Evolutionary conservation across 2,329 filamentous ascomycete genomes (phyloP).

Genomic region (Fusarium pseudocircinatum): DNA sequence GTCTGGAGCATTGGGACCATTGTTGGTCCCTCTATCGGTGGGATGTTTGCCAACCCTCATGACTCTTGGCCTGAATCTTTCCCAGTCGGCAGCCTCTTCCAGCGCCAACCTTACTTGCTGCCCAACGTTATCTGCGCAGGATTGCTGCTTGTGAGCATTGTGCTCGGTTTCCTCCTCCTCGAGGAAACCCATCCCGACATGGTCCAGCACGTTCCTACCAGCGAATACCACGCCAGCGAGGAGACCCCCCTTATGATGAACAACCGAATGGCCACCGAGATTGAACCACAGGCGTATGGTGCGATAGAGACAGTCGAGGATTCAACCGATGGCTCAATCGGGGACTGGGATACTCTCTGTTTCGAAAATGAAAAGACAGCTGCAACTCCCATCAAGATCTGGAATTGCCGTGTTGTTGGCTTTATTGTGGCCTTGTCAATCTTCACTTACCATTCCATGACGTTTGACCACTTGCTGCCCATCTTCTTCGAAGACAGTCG

Average conservation of each 20-base stretch:
- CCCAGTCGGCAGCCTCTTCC: constrained; percentile 74
- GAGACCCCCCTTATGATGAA: constrained; percentile 81
- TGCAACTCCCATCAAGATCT: constrained; percentile 53
- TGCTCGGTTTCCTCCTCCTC: constrained; percentile 82
- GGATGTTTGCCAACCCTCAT: constrained; percentile 82
- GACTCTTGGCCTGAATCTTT: constrained; percentile 78
- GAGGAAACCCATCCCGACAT: constrained; percentile 91
- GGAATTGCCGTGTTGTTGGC: constrained; percentile 72
- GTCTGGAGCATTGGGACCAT: constrained; percentile 94
- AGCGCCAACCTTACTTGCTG: constrained; percentile 83
- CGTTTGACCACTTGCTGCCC: constrained; percentile 88
- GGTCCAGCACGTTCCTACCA: constrained; percentile 59
- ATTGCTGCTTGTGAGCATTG: constrained; percentile 80
- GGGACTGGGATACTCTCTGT: constrained; percentile 59
- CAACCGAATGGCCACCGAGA: constrained; percentile 73
- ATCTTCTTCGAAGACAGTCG: constrained; percentile 90
- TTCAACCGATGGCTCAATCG: constrained; percentile 47
- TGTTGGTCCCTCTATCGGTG: constrained; percentile 87
- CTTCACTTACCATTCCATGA: constrained; percentile 96
- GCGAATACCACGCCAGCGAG: constrained; percentile 64
- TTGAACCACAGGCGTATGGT: constrained; percentile 82
- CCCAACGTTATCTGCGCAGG: constrained; percentile 86
- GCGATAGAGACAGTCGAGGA: constrained; percentile 64
- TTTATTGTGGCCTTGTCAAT: constrained; percentile 85
- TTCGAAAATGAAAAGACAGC: constrained; percentile 45